A percentile compares a stretch with the other conserved stretches of the same genome.
phyloP scores from a whole-genome alignment of 2,329 filamentous ascomycete species.

The Beauveria varroae region DNA sequence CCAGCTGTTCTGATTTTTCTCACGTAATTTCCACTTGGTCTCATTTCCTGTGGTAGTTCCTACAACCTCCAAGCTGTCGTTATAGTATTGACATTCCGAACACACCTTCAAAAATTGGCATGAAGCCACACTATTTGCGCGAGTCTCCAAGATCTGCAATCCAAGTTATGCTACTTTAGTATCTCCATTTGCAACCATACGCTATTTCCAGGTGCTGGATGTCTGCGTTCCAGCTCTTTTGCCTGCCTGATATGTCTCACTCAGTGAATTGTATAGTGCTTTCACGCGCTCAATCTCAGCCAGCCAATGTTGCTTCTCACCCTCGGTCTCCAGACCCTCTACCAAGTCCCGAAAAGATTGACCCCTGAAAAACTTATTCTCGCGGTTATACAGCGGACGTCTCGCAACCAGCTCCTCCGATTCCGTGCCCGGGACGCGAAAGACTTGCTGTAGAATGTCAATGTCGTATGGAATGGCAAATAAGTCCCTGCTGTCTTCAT shows the following conservation, averaged over 20 bases:
- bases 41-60: too few relatives aligned
- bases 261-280: slow-evolving; percentile 37
- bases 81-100: too few relatives aligned
- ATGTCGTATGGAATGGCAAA: slow-evolving; percentile 52
- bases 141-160: too few relatives aligned
- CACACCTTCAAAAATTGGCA: too few relatives aligned
- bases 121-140: too few relatives aligned
- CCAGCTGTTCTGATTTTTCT: too few relatives aligned
- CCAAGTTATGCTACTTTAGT: too few relatives aligned
- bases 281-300: slow-evolving; percentile 41
- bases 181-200: too few relatives aligned
- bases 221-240: slow-evolving; percentile 35
- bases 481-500: slow-evolving; percentile 49
- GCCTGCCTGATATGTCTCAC: slow-evolving; percentile 41
- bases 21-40: too few relatives aligned
- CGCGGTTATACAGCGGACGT: slow-evolving; percentile 44
- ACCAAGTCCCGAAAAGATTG: slow-evolving; percentile 36
- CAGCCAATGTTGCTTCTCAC: slow-evolving; percentile 25
- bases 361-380: slow-evolving; percentile 47
- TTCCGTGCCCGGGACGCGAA: slow-evolving; percentile 38
- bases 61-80: too few relatives aligned
- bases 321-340: slow-evolving; percentile 26
- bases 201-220: slow-evolving; percentile 41
- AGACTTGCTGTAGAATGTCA: slow-evolving; percentile 48
- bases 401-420: slow-evolving; percentile 28